A percentile compares a stretch with the other conserved stretches of the same genome.
phyloP scores from a whole-genome alignment of 345 rosid species.

The Hypericum androsaemum region DNA sequence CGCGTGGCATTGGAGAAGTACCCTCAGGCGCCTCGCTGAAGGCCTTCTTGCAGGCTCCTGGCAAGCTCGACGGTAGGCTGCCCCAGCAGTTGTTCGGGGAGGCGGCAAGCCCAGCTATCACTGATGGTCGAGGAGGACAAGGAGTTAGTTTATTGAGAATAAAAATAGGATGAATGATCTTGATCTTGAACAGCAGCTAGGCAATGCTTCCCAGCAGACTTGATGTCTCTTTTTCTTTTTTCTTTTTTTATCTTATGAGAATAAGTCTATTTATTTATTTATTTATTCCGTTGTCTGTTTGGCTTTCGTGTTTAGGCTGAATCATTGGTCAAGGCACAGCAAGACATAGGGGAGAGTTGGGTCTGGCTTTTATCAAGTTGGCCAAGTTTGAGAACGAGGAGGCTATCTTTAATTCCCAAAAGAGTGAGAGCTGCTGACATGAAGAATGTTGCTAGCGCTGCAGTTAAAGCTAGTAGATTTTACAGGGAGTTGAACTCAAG shows the following conservation, averaged over 20 bases:
- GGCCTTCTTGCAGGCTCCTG: slow-evolving; percentile 71
- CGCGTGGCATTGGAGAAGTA: slow-evolving; percentile 83
- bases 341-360: slow-evolving; percentile 93
- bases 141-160: slow-evolving; percentile 71
- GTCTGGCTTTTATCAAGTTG: slow-evolving; percentile 77
- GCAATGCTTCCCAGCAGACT: slow-evolving; percentile 90
- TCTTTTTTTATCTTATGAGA: not conserved
- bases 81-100: slow-evolving; percentile 87
- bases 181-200: slow-evolving; percentile 82
- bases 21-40: slow-evolving; percentile 55
- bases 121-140: slow-evolving; percentile 88
- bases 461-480: slow-evolving; percentile 94
- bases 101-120: slow-evolving; percentile 41
- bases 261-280: too few species aligned
- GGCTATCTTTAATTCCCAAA: slow-evolving; percentile 62
- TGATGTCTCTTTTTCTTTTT: not conserved
- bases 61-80: slow-evolving; percentile 79
- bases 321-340: slow-evolving; percentile 84
- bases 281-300: slow-evolving; percentile 7
- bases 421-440: slow-evolving; percentile 69
- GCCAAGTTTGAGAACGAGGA: slow-evolving; percentile 91
- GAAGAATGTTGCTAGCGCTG: slow-evolving; percentile 86
- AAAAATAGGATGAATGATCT: slow-evolving; percentile 72
- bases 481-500: slow-evolving; percentile 81
- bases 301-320: slow-evolving; percentile 49